phyloP scores from a whole-genome alignment of 345 rosid genomes.

The Eucalyptus cloeziana region DNA sequence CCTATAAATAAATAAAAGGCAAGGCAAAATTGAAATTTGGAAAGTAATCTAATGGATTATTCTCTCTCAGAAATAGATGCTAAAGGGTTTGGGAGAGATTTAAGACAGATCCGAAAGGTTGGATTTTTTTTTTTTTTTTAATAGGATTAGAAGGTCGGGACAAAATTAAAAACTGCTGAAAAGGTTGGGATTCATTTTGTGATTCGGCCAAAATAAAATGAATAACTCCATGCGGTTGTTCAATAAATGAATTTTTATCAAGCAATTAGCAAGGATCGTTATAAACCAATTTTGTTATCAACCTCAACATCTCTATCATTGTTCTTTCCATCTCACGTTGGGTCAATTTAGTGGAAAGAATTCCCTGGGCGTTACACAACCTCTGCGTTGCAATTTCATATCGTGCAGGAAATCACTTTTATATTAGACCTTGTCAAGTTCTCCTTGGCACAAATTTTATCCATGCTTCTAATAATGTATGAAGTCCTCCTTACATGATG shows the following conservation, averaged over 20 bases:
- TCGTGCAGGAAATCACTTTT: too few species aligned
- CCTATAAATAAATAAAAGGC: too few species aligned
- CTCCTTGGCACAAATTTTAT: too few species aligned
- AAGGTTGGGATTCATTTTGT: not conserved
- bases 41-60: not conserved
- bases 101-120: not conserved
- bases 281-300: not conserved
- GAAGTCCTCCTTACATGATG: too few species aligned
- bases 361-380: not conserved
- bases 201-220: not conserved
- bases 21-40: not conserved
- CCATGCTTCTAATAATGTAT: too few species aligned
- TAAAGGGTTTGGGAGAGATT: not conserved
- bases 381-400: not conserved
- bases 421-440: too few species aligned
- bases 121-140: too few species aligned
- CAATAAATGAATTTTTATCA: not conserved
- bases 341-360: not conserved
- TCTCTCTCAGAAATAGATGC: fast-evolving
- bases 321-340: not conserved
- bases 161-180: not conserved
- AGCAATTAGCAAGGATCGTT: not conserved
- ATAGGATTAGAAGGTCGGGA: not conserved
- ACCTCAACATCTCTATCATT: not conserved
- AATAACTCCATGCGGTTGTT: not conserved